Conservation (phyloP, 2,329 filamentous ascomycete species). For the Fusarium sp. region DNA sequence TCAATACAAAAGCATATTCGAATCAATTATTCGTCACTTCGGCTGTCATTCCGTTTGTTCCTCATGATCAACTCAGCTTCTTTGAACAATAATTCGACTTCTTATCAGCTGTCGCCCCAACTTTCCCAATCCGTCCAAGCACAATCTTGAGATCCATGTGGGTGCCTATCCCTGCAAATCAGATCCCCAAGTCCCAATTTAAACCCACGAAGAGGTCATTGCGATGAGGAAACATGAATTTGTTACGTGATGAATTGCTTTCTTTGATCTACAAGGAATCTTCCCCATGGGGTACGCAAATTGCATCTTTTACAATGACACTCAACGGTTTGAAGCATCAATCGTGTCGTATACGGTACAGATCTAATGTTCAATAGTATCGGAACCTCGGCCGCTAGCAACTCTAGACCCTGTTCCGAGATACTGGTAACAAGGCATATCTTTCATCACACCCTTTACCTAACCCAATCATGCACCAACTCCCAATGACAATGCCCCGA, state of each 20-base stretch:
- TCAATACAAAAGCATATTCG: slow-evolving; percentile 14
- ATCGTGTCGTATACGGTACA: not conserved
- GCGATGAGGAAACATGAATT: not conserved
- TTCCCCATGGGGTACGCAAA: slow-evolving; percentile 39
- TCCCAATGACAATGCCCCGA: not conserved
- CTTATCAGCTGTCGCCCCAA: slow-evolving; percentile 21
- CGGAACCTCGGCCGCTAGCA: not conserved
- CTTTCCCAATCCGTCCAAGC: slow-evolving; percentile 26
- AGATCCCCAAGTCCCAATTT: slow-evolving; percentile 14
- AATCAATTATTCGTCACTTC: not conserved
- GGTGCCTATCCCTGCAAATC: slow-evolving; percentile 8
- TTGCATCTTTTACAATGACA: slow-evolving; percentile 8
- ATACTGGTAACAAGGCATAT: not conserved
- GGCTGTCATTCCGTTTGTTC: not conserved
- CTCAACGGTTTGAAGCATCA: not conserved
- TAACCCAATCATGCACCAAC: not conserved
- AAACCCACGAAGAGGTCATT: slow-evolving; percentile 8
- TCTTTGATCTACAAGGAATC: slow-evolving; percentile 19
- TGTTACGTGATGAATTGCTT: slow-evolving; percentile 29
- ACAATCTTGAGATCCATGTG: slow-evolving; percentile 3
- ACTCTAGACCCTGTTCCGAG: not conserved
- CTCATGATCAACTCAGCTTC: not conserved
- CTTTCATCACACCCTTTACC: slow-evolving; percentile 1
- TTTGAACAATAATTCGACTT: not conserved
- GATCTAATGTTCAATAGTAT: too few species aligned